Conservation (phyloP, 352 stramenopile genomes). For the Phytophthora niederhauseri region DNA sequence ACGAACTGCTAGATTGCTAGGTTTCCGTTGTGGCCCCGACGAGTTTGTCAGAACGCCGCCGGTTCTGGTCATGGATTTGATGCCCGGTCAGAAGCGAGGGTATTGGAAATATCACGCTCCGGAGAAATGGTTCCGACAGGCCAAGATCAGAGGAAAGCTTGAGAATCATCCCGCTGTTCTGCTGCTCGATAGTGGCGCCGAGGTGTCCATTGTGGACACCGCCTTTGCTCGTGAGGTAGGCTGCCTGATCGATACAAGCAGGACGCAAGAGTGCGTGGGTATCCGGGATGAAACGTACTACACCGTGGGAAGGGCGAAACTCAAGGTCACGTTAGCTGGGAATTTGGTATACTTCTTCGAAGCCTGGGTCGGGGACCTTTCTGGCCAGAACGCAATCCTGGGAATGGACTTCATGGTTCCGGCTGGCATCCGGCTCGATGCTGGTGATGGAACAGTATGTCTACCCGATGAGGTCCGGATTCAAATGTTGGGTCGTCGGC, state of each 20-base stretch:
- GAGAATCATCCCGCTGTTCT: conserved; percentile 23
- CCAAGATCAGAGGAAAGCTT: conserved; percentile 19
- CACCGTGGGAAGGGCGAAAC: neutral
- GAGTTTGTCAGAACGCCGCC: neutral
- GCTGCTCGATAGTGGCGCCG: conserved; percentile 28
- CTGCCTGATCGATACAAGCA: conserved; percentile 15
- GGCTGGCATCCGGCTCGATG: conserved; percentile 8
- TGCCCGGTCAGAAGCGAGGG: conserved; percentile 19
- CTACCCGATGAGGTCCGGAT: conserved; percentile 22
- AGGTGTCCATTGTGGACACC: conserved; percentile 29
- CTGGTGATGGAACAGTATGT: conserved; percentile 9
- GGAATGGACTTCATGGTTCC: conserved; percentile 31
- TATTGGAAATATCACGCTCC: conserved; percentile 30
- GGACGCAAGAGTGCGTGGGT: neutral
- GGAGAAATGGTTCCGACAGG: conserved; percentile 31
- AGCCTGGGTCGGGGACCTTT: conserved; percentile 17
- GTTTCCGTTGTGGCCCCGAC: too few species aligned
- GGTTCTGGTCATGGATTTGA: neutral
- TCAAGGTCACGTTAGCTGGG: neutral
- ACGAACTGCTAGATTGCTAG: neutral
- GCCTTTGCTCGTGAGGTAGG: conserved; percentile 29
- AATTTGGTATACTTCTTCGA: neutral
- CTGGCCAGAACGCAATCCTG: conserved; percentile 16
- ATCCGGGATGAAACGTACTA: neutral
- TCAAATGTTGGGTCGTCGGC: neutral